Conservation (phyloP, 2,329 filamentous ascomycete species). For the Penicillium sp. region DNA sequence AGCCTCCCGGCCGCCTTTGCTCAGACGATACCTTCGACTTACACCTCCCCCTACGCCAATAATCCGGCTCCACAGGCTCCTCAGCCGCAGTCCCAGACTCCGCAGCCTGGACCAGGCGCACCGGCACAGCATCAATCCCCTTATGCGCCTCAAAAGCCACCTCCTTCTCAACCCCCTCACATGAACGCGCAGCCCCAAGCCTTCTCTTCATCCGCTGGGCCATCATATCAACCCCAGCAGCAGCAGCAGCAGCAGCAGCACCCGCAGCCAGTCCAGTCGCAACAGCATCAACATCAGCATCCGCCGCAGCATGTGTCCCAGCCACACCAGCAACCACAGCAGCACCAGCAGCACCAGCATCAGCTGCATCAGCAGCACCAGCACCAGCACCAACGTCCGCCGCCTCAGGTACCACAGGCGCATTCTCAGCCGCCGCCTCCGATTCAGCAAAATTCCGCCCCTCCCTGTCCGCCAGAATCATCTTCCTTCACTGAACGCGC, state of each 20-base stretch:
- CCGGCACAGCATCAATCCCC: conserved; percentile 26
- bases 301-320: conserved; percentile 17
- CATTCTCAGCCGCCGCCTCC: conserved; percentile 10
- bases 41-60: conserved; percentile 43
- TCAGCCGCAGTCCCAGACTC: conserved; percentile 31
- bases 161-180: conserved; percentile 20
- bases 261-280: conserved; percentile 14
- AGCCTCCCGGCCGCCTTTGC: conserved; percentile 42
- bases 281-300: conserved; percentile 22
- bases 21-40: conserved; percentile 35
- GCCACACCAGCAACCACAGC: conserved; percentile 14
- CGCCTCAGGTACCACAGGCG: not conserved
- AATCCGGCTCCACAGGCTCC: conserved; percentile 35
- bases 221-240: conserved; percentile 16
- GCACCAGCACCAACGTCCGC: conserved; percentile 3
- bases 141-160: conserved; percentile 21
- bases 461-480: conserved; percentile 27
- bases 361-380: conserved; percentile 6
- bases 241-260: conserved; percentile 21
- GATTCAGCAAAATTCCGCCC: conserved; percentile 21
- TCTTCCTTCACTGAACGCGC: conserved; percentile 41
- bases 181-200: conserved; percentile 18
- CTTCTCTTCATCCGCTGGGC: conserved; percentile 17
- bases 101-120: conserved; percentile 20
- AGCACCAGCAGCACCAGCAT: conserved; percentile 15